These are phyloP conservation scores for Paralagenidium karlingii DNA, from an alignment of 352 stramenopile species.

Conservation along the genomic window DNA sequence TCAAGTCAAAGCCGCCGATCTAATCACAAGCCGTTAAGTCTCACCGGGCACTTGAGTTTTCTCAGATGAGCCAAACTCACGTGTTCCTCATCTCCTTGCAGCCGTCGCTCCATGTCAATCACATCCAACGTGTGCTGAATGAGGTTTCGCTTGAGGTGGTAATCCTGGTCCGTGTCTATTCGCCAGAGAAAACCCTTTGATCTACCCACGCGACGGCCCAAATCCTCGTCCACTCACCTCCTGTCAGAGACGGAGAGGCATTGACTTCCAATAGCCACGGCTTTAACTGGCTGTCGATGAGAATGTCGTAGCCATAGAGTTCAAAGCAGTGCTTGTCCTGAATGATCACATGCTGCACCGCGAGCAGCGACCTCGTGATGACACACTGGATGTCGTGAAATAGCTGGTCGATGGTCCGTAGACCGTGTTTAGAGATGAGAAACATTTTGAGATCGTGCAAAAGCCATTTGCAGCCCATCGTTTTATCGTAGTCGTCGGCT, in stretches of 20 bases:
- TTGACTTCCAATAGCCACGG: slow-evolving; percentile 84
- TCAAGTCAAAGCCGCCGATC: slow-evolving; percentile 64
- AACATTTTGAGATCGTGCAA: slow-evolving; percentile 45
- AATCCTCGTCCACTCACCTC: too few species aligned
- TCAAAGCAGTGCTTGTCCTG: slow-evolving; percentile 86
- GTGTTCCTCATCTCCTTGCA: slow-evolving; percentile 25
- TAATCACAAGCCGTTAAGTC: too few species aligned
- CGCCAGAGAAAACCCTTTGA: too few species aligned
- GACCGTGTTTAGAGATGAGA: slow-evolving; percentile 54
- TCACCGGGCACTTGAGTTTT: background rate
- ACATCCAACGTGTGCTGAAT: slow-evolving; percentile 84
- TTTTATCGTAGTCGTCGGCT: slow-evolving; percentile 58
- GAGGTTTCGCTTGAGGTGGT: slow-evolving; percentile 73
- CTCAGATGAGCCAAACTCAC: background rate
- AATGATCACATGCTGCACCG: slow-evolving; percentile 80
- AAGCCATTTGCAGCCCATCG: slow-evolving; percentile 52
- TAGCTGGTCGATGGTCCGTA: slow-evolving; percentile 38
- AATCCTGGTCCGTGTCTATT: slow-evolving; percentile 75
- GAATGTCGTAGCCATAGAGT: slow-evolving; percentile 84
- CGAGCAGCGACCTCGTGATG: slow-evolving; percentile 69
- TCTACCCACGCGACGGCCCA: background rate
- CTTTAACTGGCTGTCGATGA: slow-evolving; percentile 73
- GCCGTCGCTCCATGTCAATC: slow-evolving; percentile 61
- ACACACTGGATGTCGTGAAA: slow-evolving; percentile 77
- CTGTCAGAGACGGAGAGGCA: slow-evolving; percentile 40